phyloP scores from a whole-genome alignment of 2,329 filamentous ascomycete species.

The Aspergillus ustus region DNA sequence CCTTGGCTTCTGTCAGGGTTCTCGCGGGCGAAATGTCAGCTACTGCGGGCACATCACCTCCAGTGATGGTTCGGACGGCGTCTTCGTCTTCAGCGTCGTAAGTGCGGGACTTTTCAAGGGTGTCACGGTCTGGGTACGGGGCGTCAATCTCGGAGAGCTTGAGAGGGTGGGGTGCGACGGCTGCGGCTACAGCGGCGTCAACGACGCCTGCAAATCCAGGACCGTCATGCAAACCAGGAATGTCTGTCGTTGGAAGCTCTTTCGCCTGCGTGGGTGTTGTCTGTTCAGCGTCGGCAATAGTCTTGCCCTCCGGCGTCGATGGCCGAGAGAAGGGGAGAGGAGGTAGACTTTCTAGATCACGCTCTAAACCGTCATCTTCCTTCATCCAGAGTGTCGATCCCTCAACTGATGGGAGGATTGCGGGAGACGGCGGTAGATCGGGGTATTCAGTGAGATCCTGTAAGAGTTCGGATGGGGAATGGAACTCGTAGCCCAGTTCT shows the following conservation, averaged over 20 bases:
- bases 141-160: background rate
- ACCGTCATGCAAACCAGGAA: slow-evolving; percentile 1
- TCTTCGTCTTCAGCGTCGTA: slow-evolving; percentile 9
- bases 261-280: slow-evolving; percentile 19
- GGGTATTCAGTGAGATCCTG: slow-evolving; percentile 39
- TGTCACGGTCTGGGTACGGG: slow-evolving; percentile 12
- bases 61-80: background rate
- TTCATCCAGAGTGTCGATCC: slow-evolving; percentile 34
- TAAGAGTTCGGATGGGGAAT: slow-evolving; percentile 52
- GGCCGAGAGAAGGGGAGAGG: slow-evolving; percentile 23
- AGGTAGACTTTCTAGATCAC: slow-evolving; percentile 24
- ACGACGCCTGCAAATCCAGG: slow-evolving; percentile 27
- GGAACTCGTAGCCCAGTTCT: slow-evolving; percentile 51
- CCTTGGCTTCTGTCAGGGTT: slow-evolving; percentile 6
- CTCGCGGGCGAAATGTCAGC: slow-evolving; percentile 10
- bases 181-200: slow-evolving; percentile 32
- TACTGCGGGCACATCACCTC: background rate
- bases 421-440: slow-evolving; percentile 31
- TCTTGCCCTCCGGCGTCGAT: slow-evolving; percentile 24
- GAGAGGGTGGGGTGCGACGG: slow-evolving; percentile 6
- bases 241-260: background rate
- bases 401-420: slow-evolving; percentile 36
- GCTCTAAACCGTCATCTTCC: slow-evolving; percentile 26
- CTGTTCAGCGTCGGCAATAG: slow-evolving; percentile 19
- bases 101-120: background rate